Conservation (phyloP, 805 yeast genomes). For the Candida rishiriensis region DNA sequence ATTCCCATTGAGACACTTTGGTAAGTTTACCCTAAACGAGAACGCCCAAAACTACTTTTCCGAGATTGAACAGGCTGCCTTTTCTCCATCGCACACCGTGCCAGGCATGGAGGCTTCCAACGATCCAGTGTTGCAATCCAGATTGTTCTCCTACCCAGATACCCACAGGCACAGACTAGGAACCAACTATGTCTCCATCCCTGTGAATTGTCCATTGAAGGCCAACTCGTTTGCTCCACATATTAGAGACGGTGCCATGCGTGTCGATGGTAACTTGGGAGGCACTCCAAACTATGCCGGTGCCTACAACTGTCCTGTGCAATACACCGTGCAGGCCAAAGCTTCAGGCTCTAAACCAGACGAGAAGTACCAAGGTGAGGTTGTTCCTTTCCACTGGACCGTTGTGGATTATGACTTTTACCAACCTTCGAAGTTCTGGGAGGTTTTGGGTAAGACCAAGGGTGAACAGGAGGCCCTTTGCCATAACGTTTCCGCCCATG, state of each 20-base stretch:
- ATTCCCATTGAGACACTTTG: conserved; percentile 83
- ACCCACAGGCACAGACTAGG: conserved; percentile 83
- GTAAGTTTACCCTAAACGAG: conserved; percentile 72
- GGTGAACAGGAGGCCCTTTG: conserved; percentile 84
- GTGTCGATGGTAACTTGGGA: conserved; percentile 67
- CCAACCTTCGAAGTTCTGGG: conserved; percentile 76
- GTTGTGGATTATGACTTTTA: conserved; percentile 63
- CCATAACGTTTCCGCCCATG: conserved; percentile 79
- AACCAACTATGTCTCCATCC: conserved; percentile 74
- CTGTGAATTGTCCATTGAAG: conserved; percentile 81
- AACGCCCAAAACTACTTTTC: conserved; percentile 87
- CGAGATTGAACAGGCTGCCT: conserved; percentile 82
- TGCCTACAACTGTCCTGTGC: conserved; percentile 46
- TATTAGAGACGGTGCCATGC: conserved; percentile 80
- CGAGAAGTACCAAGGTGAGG: conserved; percentile 31
- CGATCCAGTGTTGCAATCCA: conserved; percentile 79
- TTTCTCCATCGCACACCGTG: conserved; percentile 80
- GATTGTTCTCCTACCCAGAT: conserved; percentile 79
- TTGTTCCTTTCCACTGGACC: conserved; percentile 80
- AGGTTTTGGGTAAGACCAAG: conserved; percentile 68
- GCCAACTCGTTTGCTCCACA: conserved; percentile 58
- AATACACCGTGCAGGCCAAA: conserved; percentile 37
- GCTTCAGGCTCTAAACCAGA: conserved; percentile 25
- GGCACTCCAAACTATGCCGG: conserved; percentile 70
- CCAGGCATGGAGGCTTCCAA: conserved; percentile 81